Evolutionary conservation across 305 asterid genomes (phyloP), one percentile per base, ranked within the genome.

Genomic region (Rubia occidens): DNA sequence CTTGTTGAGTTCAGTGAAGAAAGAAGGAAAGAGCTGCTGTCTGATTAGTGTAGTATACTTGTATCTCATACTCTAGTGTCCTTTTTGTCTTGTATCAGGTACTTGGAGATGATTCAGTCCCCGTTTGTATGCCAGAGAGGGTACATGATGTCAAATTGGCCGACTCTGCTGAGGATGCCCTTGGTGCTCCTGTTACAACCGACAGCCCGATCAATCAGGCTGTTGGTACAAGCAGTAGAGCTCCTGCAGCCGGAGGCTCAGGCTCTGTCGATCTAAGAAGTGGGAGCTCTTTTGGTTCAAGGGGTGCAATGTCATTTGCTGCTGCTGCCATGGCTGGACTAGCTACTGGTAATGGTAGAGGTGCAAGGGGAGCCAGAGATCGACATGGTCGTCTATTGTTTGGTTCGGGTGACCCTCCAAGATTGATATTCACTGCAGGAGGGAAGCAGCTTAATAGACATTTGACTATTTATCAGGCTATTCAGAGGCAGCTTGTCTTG

Each of bases 251-350:
- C 21, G 82, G 79, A 60, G 85, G 78, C 60, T 78, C 85, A 17
- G 89, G 84, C 26, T 84, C 95, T 67, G 80, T 82, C 24, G 99
- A 89, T 81, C 79, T 89, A 40, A 86, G 87, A 69, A 78, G 88
- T 82, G 95, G 95, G 70, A 79, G 85, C 72, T 85, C 96, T 32
- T 89, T 83, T 73, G 88, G 95, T 74, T 88, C 98, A 18, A 91
- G 96, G 83, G 97, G 98, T 76, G 96, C 95, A 77, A 89, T 91
- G 96, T 88, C 98, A 73, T 95, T 95, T 84, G 98, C 98, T 59
- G 99, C 99, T 74, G 98, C 97, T 75, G 95, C 99, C 45, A 95
- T 95, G 98, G 96, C 96, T 76, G 99, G 99, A 35, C 93, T 88
- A 77, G 88, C 94, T 45, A 85, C 97, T 65, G 88, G 90, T 60